Evolutionary conservation across 176 grass and related monocot species (phyloP), one percentile per base, ranked within the genome.

Genomic region (Cenchrus americanus): DNA sequence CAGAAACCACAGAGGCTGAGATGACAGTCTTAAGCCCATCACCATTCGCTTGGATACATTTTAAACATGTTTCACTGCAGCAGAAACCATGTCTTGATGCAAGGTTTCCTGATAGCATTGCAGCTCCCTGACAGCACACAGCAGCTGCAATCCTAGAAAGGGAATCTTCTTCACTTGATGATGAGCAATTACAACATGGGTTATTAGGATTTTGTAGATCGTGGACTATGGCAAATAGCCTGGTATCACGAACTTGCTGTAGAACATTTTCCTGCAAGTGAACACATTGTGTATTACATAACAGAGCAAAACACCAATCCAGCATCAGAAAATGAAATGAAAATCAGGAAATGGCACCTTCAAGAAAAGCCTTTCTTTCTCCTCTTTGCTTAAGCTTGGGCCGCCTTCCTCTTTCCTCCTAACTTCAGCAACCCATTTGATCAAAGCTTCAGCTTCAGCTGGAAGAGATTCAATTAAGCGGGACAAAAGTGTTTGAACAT

Each of bases 341-440:
- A 34, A 88, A 73, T 52, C 7, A 53, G 14, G 7, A 49, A 26
- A 76, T 70, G 62, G 17, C 12, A 94, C 92, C 89, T 94, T 94
- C n/a, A 83, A 52, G 58, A 32, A 62, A 76, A 94, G 84, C 27
- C 91, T 94, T 77, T 90, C 89, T 62, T 90, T 87, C 85, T 98
- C 96, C 82, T 95, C 96, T 59, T 87, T 73, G 77, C 69, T 95
- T 89, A 95, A 82, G 80, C 23, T 79, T 14, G 76, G 89, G 27
- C 44, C 82, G 62, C 81, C 91, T 67, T 98, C 95, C 87, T 98
- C 93, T 92, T 83, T 77, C 73, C 93, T 95, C 87, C 96, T 89
- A 70, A 95, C 89, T 92, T 98, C 96, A 68, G 90, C 83, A 64
- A 98, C 72, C 87, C 93, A 95, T 87, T 98, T 95, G 85, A 98